Percentiles rank a stretch among this genome's conserved stretches.
phyloP scores from a whole-genome alignment of 2,329 filamentous ascomycete genomes.

The Helicocarpus griseus region DNA sequence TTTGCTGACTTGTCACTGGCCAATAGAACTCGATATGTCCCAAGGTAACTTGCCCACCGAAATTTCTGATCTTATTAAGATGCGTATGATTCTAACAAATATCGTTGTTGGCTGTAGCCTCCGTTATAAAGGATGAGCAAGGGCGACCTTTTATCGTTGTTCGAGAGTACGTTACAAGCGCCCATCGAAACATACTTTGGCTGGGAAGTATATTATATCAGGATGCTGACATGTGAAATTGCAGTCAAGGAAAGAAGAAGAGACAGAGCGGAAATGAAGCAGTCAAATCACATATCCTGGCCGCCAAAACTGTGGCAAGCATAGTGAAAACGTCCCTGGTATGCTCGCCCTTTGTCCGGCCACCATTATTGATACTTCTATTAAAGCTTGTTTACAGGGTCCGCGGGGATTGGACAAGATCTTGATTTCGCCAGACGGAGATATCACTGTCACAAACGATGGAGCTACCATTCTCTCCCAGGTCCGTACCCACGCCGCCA shows the following conservation, averaged over 20 bases:
- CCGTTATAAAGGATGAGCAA: conserved; percentile 92
- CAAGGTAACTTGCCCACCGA: conserved; percentile 25
- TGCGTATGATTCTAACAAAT: conserved; percentile 4
- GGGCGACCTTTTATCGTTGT: conserved; percentile 97
- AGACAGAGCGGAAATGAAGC: conserved; percentile 93
- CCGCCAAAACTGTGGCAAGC: conserved; percentile 88
- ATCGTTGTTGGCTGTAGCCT: conserved; percentile 36
- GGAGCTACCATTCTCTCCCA: conserved; percentile 91
- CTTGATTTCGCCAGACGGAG: conserved; percentile 93
- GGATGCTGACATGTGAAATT: conserved; percentile 19
- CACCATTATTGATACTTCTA: not conserved
- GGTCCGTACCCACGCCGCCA: conserved; percentile 25
- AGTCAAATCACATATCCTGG: conserved; percentile 96
- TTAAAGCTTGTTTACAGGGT: conserved; percentile 41
- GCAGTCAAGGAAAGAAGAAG: conserved; percentile 93
- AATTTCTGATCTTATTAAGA: not conserved
- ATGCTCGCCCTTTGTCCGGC: conserved; percentile 18
- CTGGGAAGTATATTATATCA: not conserved
- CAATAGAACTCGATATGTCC: conserved; percentile 39
- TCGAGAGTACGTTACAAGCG: conserved; percentile 63
- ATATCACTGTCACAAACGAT: conserved; percentile 99
- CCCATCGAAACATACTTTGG: not conserved
- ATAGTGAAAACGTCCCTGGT: conserved; percentile 93
- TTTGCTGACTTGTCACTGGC: conserved; percentile 19
- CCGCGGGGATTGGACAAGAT: conserved; percentile 98